These are phyloP conservation scores for Fusarium secorum DNA, from an alignment of 2,329 filamentous ascomycete genomes.

Conservation along the genomic window DNA sequence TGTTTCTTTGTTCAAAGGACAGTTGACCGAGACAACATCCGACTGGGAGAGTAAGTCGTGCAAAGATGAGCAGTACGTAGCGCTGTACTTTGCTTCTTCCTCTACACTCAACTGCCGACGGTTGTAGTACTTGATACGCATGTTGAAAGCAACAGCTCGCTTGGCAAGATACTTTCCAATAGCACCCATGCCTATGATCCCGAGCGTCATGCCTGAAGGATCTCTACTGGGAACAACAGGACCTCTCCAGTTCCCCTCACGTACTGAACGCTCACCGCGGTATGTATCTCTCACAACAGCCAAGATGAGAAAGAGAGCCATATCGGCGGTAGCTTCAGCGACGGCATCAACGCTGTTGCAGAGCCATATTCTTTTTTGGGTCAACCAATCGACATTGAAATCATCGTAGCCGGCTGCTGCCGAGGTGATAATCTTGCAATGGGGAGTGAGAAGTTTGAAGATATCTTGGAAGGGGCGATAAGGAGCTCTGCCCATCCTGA, in stretches of 20 bases:
- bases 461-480: conserved; percentile 61
- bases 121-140: conserved; percentile 55
- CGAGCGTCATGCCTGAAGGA: conserved; percentile 54
- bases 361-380: conserved; percentile 56
- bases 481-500: conserved; percentile 58
- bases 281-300: conserved; percentile 55
- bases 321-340: conserved; percentile 60
- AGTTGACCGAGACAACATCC: conserved; percentile 53
- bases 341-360: conserved; percentile 63
- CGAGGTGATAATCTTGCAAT: conserved; percentile 56
- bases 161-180: conserved; percentile 56
- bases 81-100: conserved; percentile 47
- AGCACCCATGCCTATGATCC: conserved; percentile 57
- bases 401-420: conserved; percentile 58
- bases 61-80: conserved; percentile 49
- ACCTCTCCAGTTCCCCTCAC: conserved; percentile 50
- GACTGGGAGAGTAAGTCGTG: conserved; percentile 50
- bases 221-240: conserved; percentile 49
- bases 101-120: conserved; percentile 46
- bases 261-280: conserved; percentile 48
- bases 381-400: conserved; percentile 55
- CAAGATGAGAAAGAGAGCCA: conserved; percentile 51
- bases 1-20: conserved; percentile 53
- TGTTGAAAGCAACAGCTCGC: conserved; percentile 52
- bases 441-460: conserved; percentile 50